Conservation (phyloP, 352 stramenopile species). For the Aphanomyces cochlioides region DNA sequence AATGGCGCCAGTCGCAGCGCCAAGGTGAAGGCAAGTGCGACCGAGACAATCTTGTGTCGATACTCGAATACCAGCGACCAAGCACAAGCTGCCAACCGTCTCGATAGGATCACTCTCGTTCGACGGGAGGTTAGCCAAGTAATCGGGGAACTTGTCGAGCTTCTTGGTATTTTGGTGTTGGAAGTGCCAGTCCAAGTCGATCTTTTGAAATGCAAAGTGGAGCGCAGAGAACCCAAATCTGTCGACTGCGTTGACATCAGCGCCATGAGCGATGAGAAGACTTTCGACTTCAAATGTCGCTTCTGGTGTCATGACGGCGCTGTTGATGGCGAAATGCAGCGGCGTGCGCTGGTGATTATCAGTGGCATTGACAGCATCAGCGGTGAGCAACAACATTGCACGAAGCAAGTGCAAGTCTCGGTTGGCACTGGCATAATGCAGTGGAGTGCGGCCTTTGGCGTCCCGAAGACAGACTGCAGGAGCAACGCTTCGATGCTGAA, state of each 20-base stretch:
- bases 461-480: conserved; percentile 49
- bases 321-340: conserved; percentile 72
- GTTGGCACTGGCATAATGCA: conserved; percentile 58
- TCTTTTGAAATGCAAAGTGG: conserved; percentile 68
- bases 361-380: conserved; percentile 44
- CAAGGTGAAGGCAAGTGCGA: conserved; percentile 58
- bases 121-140: conserved; percentile 45
- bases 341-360: conserved; percentile 53
- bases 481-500: conserved; percentile 45
- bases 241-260: conserved; percentile 52
- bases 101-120: conserved; percentile 64
- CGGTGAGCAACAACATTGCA: conserved; percentile 41
- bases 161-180: conserved; percentile 41
- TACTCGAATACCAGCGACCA: conserved; percentile 46
- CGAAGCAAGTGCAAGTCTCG: conserved; percentile 59
- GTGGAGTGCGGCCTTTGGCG: conserved; percentile 44
- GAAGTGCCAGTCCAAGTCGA: conserved; percentile 63
- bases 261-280: conserved; percentile 54
- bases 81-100: conserved; percentile 64
- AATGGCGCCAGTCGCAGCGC: conserved; percentile 67
- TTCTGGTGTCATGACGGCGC: conserved; percentile 56
- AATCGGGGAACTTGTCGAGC: conserved; percentile 44
- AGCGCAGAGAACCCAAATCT: conserved; percentile 54
- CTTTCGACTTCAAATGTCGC: conserved; percentile 78
- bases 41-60: conserved; percentile 45